Evolutionary conservation across 2,329 filamentous ascomycete species (phyloP).

Genomic region (Aspergillus ruber): DNA sequence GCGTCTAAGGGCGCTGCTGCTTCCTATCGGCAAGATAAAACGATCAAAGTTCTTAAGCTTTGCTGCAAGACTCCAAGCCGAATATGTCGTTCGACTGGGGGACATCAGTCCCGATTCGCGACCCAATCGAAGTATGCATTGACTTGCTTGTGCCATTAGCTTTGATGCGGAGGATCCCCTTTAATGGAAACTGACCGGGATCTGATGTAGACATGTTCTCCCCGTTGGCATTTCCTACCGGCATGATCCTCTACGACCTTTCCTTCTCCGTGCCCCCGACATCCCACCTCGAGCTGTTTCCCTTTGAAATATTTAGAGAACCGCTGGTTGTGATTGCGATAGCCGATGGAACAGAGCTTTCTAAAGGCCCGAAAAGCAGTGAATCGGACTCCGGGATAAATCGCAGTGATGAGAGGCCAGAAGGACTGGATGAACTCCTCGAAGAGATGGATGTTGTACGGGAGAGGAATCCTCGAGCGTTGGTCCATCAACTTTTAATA

Average conservation of each 20-base stretch:
- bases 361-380: constrained; percentile 20
- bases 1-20: constrained; percentile 77
- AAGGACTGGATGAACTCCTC: constrained; percentile 34
- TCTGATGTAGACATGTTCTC: constrained; percentile 74
- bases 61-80: constrained; percentile 66
- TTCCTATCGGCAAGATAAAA: constrained; percentile 82
- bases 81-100: constrained; percentile 75
- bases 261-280: constrained; percentile 72
- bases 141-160: background rate
- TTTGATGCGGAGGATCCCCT: background rate
- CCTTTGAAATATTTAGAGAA: constrained; percentile 86
- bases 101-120: constrained; percentile 80
- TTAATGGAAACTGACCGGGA: background rate
- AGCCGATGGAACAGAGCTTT: constrained; percentile 69
- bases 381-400: constrained; percentile 8
- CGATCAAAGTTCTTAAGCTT: constrained; percentile 73
- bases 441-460: constrained; percentile 65
- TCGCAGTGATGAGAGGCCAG: constrained; percentile 19
- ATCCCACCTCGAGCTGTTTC: constrained; percentile 71
- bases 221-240: constrained; percentile 77
- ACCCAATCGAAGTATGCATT: constrained; percentile 70
- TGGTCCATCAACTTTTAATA: constrained; percentile 71
- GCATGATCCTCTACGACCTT: constrained; percentile 82
- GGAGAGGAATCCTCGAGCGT: constrained; percentile 66
- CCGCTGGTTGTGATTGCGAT: constrained; percentile 77